These are phyloP conservation scores for Halenospora varia DNA, from an alignment of 495 filamentous ascomycete species.

Conservation along the genomic window DNA sequence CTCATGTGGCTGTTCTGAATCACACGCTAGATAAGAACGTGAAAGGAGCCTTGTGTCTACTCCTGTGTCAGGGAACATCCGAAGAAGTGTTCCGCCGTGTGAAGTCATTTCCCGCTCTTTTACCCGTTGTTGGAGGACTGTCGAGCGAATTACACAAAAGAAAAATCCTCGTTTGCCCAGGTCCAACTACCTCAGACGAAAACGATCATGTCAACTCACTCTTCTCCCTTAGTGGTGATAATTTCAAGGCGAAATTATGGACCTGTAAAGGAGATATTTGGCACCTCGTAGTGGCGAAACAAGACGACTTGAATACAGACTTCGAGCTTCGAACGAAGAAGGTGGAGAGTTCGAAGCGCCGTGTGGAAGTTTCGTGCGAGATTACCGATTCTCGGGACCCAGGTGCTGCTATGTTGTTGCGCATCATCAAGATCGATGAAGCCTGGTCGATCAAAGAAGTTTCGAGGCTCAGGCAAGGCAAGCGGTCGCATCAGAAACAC, in stretches of 20 bases:
- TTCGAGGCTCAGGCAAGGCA: background rate
- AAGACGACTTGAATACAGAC: background rate
- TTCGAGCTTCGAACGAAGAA: background rate
- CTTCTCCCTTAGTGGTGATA: constrained; percentile 1
- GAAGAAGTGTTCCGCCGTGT: background rate
- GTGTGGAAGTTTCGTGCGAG: constrained; percentile 3
- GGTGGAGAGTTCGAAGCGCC: background rate
- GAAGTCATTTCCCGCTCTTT: background rate
- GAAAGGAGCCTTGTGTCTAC: constrained; percentile 12
- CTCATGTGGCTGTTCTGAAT: constrained; percentile 15
- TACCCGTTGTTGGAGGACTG: constrained; percentile 4
- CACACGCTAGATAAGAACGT: background rate
- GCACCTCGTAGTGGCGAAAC: background rate
- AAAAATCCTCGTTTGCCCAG: constrained; percentile 3
- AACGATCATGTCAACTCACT: background rate
- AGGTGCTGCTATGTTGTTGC: background rate
- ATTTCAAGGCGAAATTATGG: background rate
- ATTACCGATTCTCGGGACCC: constrained; percentile 4
- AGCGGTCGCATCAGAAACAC: background rate
- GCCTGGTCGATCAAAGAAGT: constrained; percentile 13
- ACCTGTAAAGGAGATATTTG: constrained; percentile 1
- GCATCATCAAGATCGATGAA: background rate
- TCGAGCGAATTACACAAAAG: background rate
- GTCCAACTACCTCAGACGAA: background rate
- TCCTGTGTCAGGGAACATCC: background rate